Percentiles rank a stretch among this genome's conserved stretches.
Evolutionary conservation across 805 yeast genomes (phyloP).

Genomic region (Schwanniomyces vanrijiae): DNA sequence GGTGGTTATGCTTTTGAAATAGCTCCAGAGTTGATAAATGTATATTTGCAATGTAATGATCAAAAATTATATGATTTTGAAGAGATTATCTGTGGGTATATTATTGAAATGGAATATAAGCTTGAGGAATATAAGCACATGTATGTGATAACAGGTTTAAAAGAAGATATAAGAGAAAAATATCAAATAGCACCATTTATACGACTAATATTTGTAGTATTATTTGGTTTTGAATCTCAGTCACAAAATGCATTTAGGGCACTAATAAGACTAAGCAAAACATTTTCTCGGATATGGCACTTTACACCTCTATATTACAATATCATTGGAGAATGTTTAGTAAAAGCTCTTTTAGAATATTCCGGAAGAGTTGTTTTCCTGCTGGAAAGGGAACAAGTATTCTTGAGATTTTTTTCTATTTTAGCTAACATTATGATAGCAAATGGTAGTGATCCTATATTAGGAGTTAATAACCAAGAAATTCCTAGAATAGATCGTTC

Average conservation of each 20-base stretch:
- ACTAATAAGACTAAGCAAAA: constrained; percentile 10
- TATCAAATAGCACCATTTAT: constrained; percentile 17
- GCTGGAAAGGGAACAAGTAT: constrained; percentile 8
- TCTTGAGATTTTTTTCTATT: constrained; percentile 9
- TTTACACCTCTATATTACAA: constrained; percentile 11
- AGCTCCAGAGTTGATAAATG: background rate
- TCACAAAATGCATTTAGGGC: background rate
- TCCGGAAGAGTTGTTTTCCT: constrained; percentile 8
- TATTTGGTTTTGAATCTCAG: constrained; percentile 9
- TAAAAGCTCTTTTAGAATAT: constrained; percentile 8
- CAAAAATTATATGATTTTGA: background rate
- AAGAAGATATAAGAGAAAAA: constrained; percentile 8
- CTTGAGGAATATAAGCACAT: background rate
- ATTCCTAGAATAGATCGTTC: background rate
- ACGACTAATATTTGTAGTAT: constrained; percentile 14
- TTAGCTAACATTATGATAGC: constrained; percentile 4
- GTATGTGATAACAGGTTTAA: background rate
- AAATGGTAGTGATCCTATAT: constrained; percentile 5
- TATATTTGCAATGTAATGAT: background rate
- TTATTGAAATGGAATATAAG: background rate
- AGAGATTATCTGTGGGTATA: background rate
- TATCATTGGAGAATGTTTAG: constrained; percentile 19
- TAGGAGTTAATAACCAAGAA: constrained; percentile 2
- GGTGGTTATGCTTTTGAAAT: background rate
- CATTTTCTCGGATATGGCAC: constrained; percentile 17